Evolutionary conservation across 1,284 basidiomycete genomes (phyloP), one percentile per base, ranked within the genome.

Genomic region (Caloboletus firmus): DNA sequence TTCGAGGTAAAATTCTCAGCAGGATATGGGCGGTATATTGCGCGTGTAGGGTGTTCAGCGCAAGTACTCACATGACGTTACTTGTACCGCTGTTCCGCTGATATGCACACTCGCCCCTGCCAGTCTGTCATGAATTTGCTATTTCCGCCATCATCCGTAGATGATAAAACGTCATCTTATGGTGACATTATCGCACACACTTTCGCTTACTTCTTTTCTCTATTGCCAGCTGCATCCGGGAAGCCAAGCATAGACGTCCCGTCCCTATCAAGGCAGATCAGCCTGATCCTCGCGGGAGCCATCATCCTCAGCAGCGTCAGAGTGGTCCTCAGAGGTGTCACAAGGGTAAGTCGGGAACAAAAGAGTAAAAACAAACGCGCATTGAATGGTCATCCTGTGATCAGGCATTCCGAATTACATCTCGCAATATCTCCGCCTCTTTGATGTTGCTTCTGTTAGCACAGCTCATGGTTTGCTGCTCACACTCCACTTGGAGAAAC

Each of bases 291-390:
- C 12, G 85, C 90, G 32, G 89, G 89, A 17, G 71, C 81, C 39
- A 88, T 91, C 63, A 87, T 91, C 53, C 61, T 88, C 15, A 84
- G 79, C 39, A 89, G 85, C 58, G 79, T 91, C 26, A 74, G 87
- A 20, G 72, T 82, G 5, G 85, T 91, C 5, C 71, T 91, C 59
- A 74, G 77, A 15, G 83, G 84, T 9, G 87, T 85, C 22, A 83
- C 85, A 0, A 74, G 80, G 62, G 84, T 87, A 60, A 40, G 79
- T 76, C 15, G 50, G 37, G 44, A 39, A 52, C 46, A 54, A 30
- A 31, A 40, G 20, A 22, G 34, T 18, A 17, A 39, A 20, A 36
- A 41, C 9, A 40, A 24, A 28, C n/a, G 18, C 13, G 9, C 26
- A 31, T 35, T 49, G 28, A 56, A 49, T 22, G 15, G 1, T 5